Conservation (phyloP, 441 rosid genomes). For the Jatropha multifida region DNA sequence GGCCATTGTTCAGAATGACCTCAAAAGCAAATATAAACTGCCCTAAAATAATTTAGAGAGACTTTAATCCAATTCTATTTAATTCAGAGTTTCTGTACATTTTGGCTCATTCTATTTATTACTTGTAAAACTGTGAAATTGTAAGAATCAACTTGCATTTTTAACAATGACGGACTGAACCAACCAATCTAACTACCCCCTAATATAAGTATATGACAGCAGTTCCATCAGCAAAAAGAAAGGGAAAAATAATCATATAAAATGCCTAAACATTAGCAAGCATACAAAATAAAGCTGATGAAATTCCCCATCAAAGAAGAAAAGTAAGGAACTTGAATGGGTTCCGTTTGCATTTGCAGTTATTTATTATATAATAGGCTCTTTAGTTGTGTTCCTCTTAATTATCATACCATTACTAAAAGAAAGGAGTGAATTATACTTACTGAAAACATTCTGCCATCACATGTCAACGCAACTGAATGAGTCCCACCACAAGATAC, state of each 20-base stretch:
- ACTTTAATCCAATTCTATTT: too few relatives aligned
- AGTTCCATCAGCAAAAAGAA: too few relatives aligned
- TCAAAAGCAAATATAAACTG: too few relatives aligned
- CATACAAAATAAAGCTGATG: background rate
- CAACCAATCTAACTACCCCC: background rate
- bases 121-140: too few relatives aligned
- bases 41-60: too few relatives aligned
- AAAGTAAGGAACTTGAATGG: background rate
- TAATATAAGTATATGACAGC: too few relatives aligned
- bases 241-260: background rate
- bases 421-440: conserved; percentile 30
- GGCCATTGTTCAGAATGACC: background rate
- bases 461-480: conserved; percentile 89
- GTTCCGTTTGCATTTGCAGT: background rate
- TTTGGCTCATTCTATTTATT: too few relatives aligned
- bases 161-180: background rate
- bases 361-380: background rate
- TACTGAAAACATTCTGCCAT: conserved; percentile 88
- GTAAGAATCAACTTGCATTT: too few relatives aligned
- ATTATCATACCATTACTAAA: background rate
- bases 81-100: too few relatives aligned
- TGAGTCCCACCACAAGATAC: conserved; percentile 99
- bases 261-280: background rate
- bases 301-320: background rate
- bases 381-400: background rate